Base-by-base conservation (phyloP, 305 asterid species). In the Fraxinus greggii region DNA sequence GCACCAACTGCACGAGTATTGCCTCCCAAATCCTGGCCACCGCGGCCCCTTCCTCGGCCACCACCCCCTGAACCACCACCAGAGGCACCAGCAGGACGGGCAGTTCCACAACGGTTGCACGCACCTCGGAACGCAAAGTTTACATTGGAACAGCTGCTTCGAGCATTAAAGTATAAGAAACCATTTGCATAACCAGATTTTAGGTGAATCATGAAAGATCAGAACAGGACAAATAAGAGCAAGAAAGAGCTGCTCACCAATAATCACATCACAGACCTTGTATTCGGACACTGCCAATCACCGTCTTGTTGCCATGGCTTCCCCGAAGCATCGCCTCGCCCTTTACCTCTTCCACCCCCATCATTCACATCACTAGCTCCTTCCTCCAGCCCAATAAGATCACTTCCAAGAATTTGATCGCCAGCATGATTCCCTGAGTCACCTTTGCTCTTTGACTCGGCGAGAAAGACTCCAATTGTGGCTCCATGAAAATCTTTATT, bases 251-350 rank as follows among this genome's bases (percentile, higher is more conserved):
- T 76, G 95, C 98, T 94, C 98, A 95, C 99, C 99, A 89, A 95
- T 94, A 73, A 85, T 93, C 94, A 86, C 94, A 93, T 91, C 97
- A 95, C 99, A 95, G 98, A 95, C 99, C 99, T 96, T 96, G 99
- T 92, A 94, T 96, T 96, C 59, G 95, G 86, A 88, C 98, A 96
- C 87, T 78, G 54, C 99, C 98, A 96, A 87, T 96, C 99, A 75
- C 98, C 98, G 9, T 95, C 99, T 86, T 96, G 97, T 81, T 96
- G 97, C 99, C 98, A 96, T 61, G 97, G 81, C 87, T 94, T 94
- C 67, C 91, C 95, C 7, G 87, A 83, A 81, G 89, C 89, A 89
- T 92, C 99, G 26, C 94, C 99, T 61, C 92, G 92, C 24, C 98
- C 99, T 81, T 93, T 85, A 87, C 98, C 99, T 82, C 94, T 90